Evolutionary conservation across 2,329 filamentous ascomycete genomes (phyloP).

Genomic region (Alternaria arborescens): DNA sequence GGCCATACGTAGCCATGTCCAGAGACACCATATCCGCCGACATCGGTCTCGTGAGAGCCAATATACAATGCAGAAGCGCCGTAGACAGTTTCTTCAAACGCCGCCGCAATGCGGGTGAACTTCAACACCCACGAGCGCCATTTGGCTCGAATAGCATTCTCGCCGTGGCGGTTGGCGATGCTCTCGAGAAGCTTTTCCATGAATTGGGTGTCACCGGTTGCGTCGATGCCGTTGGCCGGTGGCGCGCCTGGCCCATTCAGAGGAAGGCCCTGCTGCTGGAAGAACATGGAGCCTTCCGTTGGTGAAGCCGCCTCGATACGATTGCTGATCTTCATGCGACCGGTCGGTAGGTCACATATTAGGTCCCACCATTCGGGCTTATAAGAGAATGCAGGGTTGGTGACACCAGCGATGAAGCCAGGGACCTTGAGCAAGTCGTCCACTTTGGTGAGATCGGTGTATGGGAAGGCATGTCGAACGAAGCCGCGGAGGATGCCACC

Average conservation of each 20-base stretch:
- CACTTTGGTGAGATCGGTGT: constrained; percentile 97
- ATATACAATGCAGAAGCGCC: constrained; percentile 90
- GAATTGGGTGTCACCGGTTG: constrained; percentile 87
- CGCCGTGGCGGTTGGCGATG: constrained; percentile 82
- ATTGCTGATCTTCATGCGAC: constrained; percentile 92
- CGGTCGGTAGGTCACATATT: constrained; percentile 89
- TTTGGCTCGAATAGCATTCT: constrained; percentile 88
- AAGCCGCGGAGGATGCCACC: constrained; percentile 93
- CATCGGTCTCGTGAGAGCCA: constrained; percentile 71
- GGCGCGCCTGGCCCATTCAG: constrained; percentile 33
- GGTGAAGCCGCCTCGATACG: constrained; percentile 81
- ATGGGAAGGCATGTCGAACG: constrained; percentile 94
- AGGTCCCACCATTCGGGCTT: constrained; percentile 99
- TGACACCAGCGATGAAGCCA: constrained; percentile 97
- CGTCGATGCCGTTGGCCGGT: constrained; percentile 60
- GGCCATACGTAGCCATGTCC: constrained; percentile 97
- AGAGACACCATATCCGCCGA: constrained; percentile 62
- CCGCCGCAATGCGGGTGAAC: constrained; percentile 89
- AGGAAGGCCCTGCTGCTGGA: constrained; percentile 72
- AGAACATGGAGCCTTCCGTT: constrained; percentile 86
- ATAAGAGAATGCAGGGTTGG: constrained; percentile 93
- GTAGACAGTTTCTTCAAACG: constrained; percentile 95
- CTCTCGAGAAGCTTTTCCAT: constrained; percentile 86
- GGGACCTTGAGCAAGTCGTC: constrained; percentile 95
- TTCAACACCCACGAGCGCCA: constrained; percentile 95